Conservation (phyloP, 2,329 filamentous ascomycete species). For the Beauveria rudraprayagi region DNA sequence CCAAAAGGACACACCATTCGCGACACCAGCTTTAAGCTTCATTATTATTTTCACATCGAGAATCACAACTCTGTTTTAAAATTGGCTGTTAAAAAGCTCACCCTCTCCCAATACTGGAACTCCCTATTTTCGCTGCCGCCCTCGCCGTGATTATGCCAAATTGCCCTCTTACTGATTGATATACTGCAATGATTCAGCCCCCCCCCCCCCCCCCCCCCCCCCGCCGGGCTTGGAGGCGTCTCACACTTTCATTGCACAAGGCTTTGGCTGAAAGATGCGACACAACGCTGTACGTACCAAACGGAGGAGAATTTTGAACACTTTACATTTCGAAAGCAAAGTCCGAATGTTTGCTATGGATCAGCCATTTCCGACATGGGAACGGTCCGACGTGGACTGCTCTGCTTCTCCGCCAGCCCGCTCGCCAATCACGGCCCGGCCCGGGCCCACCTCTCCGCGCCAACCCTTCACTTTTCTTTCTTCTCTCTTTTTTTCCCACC, state of each 20-base stretch:
- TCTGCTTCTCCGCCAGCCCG: background rate
- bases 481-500: background rate
- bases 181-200: background rate
- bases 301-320: too few relatives aligned
- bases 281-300: background rate
- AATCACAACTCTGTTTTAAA: too few relatives aligned
- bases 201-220: background rate
- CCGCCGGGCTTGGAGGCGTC: background rate
- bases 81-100: too few relatives aligned
- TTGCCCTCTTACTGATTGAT: background rate
- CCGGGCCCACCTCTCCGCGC: too few relatives aligned
- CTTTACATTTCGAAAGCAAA: background rate
- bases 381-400: background rate
- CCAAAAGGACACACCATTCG: too few relatives aligned
- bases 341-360: background rate
- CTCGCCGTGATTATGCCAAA: background rate
- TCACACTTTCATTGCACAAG: background rate
- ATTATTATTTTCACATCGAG: too few relatives aligned
- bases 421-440: background rate
- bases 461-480: too few relatives aligned
- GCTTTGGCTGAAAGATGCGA: conserved; percentile 3
- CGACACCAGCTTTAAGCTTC: too few relatives aligned
- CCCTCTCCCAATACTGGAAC: too few relatives aligned
- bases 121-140: too few relatives aligned
- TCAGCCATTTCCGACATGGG: too few relatives aligned